Evolutionary conservation across 1,139 yeast genomes (phyloP).

Genomic region (Pneumocystis jirovecii): DNA sequence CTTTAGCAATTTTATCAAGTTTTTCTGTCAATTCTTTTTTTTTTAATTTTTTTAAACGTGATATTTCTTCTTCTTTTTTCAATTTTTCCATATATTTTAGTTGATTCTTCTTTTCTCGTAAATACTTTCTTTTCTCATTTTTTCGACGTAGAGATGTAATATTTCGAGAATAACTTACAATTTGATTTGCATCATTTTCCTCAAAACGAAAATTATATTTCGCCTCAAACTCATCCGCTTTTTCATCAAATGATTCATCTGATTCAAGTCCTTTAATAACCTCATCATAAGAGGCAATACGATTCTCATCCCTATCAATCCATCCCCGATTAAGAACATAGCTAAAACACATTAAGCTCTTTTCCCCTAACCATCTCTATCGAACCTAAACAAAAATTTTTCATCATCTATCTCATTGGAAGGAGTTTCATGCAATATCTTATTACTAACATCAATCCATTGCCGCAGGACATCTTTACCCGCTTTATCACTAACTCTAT

Average conservation of each 20-base stretch:
- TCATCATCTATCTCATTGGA: slow-evolving; percentile 6
- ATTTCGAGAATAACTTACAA: slow-evolving; percentile 90
- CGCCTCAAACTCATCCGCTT: slow-evolving; percentile 77
- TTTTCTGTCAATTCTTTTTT: slow-evolving; percentile 66
- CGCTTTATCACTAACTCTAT: slow-evolving; percentile 26
- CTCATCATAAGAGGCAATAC: slow-evolving; percentile 26
- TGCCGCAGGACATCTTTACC: slow-evolving; percentile 57
- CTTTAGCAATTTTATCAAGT: slow-evolving; percentile 57
- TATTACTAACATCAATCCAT: slow-evolving; percentile 32
- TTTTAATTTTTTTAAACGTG: slow-evolving; percentile 60
- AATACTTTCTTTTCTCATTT: slow-evolving; percentile 60
- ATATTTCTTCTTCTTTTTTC: slow-evolving; percentile 46
- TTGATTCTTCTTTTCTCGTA: slow-evolving; percentile 57
- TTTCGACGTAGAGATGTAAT: slow-evolving; percentile 72
- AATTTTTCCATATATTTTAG: slow-evolving; percentile 37
- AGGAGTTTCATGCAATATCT: neutral
- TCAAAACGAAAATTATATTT: slow-evolving; percentile 93
- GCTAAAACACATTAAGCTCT: neutral
- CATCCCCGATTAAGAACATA: slow-evolving; percentile 10
- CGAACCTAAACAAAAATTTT: slow-evolving; percentile 10
- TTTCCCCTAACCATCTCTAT: slow-evolving; percentile 2
- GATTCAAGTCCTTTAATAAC: slow-evolving; percentile 39
- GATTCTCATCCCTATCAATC: slow-evolving; percentile 11
- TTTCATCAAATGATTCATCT: slow-evolving; percentile 81
- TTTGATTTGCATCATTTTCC: slow-evolving; percentile 68